Percentiles rank a stretch among this genome's conserved stretches.
Conservation (phyloP, 2,329 filamentous ascomycete genomes). For the Mollisiaceae sp. region DNA sequence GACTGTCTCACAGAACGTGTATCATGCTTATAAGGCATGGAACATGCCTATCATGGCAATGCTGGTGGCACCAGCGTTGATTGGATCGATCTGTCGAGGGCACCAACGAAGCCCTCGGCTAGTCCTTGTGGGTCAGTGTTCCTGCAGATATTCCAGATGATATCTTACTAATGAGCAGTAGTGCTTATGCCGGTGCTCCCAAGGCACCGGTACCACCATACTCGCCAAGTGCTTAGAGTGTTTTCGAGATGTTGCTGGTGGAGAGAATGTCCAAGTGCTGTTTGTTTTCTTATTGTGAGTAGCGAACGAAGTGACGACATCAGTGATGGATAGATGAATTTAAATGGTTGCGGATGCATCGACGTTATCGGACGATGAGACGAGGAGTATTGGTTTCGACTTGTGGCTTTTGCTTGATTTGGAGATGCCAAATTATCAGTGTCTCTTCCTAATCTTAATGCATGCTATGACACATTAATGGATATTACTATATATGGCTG, state of each 20-base stretch:
- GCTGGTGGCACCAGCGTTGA: not conserved
- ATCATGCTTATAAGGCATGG: not conserved
- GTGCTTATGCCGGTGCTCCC: not conserved
- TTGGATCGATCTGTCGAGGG: not conserved
- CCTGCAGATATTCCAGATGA: not conserved
- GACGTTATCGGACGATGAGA: not conserved
- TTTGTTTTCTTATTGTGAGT: not conserved
- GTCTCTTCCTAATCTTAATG: not conserved
- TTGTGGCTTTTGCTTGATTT: not conserved
- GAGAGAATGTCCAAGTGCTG: not conserved
- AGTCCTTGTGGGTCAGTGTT: not conserved
- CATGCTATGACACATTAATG: too few species aligned
- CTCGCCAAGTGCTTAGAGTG: not conserved
- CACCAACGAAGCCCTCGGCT: not conserved
- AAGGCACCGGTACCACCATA: not conserved
- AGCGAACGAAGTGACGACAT: not conserved
- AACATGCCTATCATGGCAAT: not conserved
- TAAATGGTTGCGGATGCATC: not conserved
- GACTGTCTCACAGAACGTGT: not conserved
- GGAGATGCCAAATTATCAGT: constrained; percentile 31
- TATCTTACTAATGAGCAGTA: not conserved
- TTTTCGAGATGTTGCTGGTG: not conserved
- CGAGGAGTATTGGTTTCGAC: not conserved
- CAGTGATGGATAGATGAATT: not conserved
- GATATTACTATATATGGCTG: too few species aligned